Conservation (phyloP, 2,329 filamentous ascomycete genomes). For the Ceratocystiopsis brevicomis region DNA sequence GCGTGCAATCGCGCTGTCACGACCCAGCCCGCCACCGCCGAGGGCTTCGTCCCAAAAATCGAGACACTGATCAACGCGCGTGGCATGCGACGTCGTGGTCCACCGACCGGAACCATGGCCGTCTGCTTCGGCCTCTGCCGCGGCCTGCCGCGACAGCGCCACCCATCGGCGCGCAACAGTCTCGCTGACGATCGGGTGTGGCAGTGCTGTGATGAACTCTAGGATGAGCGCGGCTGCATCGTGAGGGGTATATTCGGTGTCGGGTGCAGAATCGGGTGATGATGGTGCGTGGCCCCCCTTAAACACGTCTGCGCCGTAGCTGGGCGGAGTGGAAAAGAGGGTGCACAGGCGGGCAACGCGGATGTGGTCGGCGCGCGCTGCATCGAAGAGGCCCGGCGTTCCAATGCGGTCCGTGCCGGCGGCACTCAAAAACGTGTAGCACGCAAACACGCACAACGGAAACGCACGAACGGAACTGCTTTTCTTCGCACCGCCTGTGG, state of each 20-base stretch:
- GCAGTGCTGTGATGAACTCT: conserved; percentile 20
- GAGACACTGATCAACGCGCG: conserved; percentile 22
- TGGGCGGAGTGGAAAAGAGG: conserved; percentile 18
- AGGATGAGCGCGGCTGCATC: conserved; percentile 24
- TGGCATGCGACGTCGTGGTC: conserved; percentile 11
- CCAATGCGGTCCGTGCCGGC: conserved; percentile 12
- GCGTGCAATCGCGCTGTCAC: conserved; percentile 19
- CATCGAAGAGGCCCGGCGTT: conserved; percentile 20
- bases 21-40: conserved; percentile 14
- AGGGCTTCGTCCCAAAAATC: conserved; percentile 29
- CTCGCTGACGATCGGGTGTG: conserved; percentile 21
- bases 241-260: conserved; percentile 16
- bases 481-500: no score
- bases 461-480: conserved; percentile 15
- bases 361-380: conserved; percentile 15
- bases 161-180: conserved; percentile 22
- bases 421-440: conserved; percentile 10
- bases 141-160: conserved; percentile 21
- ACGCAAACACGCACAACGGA: conserved; percentile 23
- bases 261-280: no score
- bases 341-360: conserved; percentile 16
- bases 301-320: conserved; percentile 20
- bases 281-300: no score
- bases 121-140: not conserved
- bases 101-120: conserved; percentile 4